Evolutionary conservation across 148 eudicot genomes (phyloP).

Genomic region (Dianthus caryophyllus): DNA sequence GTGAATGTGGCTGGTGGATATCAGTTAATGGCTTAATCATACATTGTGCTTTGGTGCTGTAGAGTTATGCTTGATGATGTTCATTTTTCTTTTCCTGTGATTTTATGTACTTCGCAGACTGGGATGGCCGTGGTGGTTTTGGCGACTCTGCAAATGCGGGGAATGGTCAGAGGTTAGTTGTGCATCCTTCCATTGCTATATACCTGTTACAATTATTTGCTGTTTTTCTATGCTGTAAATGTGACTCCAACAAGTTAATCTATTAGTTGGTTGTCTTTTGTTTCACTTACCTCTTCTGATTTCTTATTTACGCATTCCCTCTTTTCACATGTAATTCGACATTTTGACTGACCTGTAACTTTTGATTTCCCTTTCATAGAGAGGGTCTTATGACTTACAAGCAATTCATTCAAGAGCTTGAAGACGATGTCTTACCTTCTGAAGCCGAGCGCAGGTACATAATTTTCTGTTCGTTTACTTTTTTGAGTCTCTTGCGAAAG

Average conservation of each 20-base stretch:
- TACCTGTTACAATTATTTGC: neutral
- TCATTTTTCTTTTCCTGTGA: neutral
- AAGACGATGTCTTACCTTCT: slow-evolving; percentile 87
- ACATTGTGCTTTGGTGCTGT: neutral
- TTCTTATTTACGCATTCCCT: neutral
- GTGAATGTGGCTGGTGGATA: slow-evolving; percentile 2
- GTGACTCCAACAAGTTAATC: neutral
- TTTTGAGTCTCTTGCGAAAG: neutral
- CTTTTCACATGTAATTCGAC: neutral
- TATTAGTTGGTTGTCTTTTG: neutral
- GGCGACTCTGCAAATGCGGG: slow-evolving; percentile 50
- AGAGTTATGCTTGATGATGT: neutral
- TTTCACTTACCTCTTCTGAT: neutral
- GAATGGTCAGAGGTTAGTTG: slow-evolving; percentile 57
- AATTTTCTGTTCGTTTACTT: neutral
- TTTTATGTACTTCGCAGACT: slow-evolving; percentile 38
- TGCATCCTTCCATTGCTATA: neutral
- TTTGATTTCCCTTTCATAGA: slow-evolving; percentile 30
- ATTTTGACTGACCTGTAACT: neutral
- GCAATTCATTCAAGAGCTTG: slow-evolving; percentile 99
- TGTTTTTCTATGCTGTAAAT: neutral
- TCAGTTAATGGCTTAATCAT: neutral
- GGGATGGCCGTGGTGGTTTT: slow-evolving; percentile 84
- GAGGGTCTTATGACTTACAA: slow-evolving; percentile 97
- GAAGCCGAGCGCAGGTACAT: slow-evolving; percentile 96